These are phyloP conservation scores for Amanita phalloides DNA, from an alignment of 768 basidiomycete genomes.

Conservation along the genomic window DNA sequence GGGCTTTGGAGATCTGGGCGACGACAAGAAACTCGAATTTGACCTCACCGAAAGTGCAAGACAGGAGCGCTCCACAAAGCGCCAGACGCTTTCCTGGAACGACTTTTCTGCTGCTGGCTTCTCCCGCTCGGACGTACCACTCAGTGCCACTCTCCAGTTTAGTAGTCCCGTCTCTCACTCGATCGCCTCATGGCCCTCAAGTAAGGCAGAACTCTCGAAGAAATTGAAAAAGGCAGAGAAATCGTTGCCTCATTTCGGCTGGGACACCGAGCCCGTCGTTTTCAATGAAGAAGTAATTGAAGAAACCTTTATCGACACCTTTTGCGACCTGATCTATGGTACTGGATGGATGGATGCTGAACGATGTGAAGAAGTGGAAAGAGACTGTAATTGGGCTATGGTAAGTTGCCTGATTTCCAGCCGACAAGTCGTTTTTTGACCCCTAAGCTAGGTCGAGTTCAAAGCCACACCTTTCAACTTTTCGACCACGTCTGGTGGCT, in stretches of 20 bases:
- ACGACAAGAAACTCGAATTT: slow-evolving; percentile 77
- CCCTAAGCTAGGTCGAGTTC: slow-evolving; percentile 61
- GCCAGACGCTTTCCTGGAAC: slow-evolving; percentile 80
- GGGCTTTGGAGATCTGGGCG: slow-evolving; percentile 57
- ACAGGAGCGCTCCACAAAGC: slow-evolving; percentile 60
- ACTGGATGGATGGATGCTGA: slow-evolving; percentile 80
- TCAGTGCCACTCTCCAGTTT: slow-evolving; percentile 80
- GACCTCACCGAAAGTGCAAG: slow-evolving; percentile 81
- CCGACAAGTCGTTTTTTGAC: neutral
- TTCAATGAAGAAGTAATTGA: slow-evolving; percentile 79
- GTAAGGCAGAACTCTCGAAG: slow-evolving; percentile 60
- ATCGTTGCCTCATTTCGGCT: slow-evolving; percentile 75
- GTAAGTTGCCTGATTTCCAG: slow-evolving; percentile 34
- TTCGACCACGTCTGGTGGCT: slow-evolving; percentile 21
- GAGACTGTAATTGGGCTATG: slow-evolving; percentile 89
- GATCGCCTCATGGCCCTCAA: slow-evolving; percentile 64
- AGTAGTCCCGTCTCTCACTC: slow-evolving; percentile 31
- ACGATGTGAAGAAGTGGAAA: slow-evolving; percentile 60
- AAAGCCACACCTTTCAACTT: slow-evolving; percentile 53
- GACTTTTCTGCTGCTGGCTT: slow-evolving; percentile 85
- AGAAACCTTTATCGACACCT: slow-evolving; percentile 82
- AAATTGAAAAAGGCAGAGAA: slow-evolving; percentile 83
- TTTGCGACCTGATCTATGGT: slow-evolving; percentile 72
- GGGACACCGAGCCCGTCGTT: slow-evolving; percentile 82
- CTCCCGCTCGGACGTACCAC: slow-evolving; percentile 62